Base-by-base conservation (phyloP, 305 asterid genomes). In the Andrographis paniculata region DNA sequence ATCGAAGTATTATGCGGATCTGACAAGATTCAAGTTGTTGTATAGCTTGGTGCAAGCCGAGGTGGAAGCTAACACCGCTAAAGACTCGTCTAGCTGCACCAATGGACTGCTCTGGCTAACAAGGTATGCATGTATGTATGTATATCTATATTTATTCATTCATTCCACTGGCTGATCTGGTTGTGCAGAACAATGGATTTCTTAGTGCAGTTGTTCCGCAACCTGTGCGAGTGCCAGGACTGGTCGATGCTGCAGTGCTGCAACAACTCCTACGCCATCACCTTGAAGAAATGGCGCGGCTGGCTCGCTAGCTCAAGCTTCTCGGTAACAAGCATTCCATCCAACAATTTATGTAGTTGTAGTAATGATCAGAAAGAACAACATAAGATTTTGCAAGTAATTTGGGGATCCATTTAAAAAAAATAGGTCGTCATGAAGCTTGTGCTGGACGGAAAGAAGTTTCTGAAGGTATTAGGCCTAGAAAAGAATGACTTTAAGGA, bases 81-180 rank as follows among this genome's bases (percentile, higher is more conserved):
- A 87, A 58, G 64, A 84, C 20, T 87, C 95, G 36, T 87, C 91
- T 51, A 87, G 96, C 49, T 80, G 94, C 52, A 74, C 76, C 9
- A 87, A 78, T 53, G 95, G 91, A 15, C 83, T 84, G 57, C 85
- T 87, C 8, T 87, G 96, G 96, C 54, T 87, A 63, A 87, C 96
- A 2, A 87, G 96, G 96, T 87, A 28, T n/a, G n/a, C n/a, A n/a
- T n/a, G n/a, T n/a, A n/a, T n/a, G n/a, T n/a, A n/a, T n/a, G n/a
- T n/a, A n/a, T n/a, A n/a, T n/a, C n/a, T n/a, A n/a, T n/a, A n/a
- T n/a, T n/a, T n/a, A n/a, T n/a, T n/a, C n/a, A n/a, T n/a, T n/a
- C n/a, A n/a, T n/a, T n/a, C n/a, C n/a, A n/a, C n/a, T n/a, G n/a
- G n/a, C n/a, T n/a, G n/a, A n/a, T n/a, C n/a, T n/a, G n/a, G n/a